phyloP scores from a whole-genome alignment of 305 asterid species.

The Salvia sclarea region DNA sequence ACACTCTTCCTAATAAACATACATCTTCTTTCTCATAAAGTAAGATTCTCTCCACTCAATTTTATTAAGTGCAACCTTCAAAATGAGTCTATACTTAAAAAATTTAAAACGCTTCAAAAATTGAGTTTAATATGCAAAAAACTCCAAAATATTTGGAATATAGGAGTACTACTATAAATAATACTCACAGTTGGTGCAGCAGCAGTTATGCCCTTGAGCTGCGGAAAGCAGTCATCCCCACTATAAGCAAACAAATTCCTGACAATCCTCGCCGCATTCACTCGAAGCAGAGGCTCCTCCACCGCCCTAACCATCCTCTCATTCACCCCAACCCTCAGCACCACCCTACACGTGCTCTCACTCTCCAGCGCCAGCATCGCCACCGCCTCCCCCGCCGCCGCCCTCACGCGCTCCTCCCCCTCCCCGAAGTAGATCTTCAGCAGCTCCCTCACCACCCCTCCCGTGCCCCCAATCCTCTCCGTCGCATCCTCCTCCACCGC shows the following conservation, averaged over 20 bases:
- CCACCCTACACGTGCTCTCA: slow-evolving; percentile 46
- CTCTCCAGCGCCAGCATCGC: slow-evolving; percentile 80
- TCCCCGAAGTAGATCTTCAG: slow-evolving; percentile 58
- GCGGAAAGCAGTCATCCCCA: slow-evolving; percentile 53
- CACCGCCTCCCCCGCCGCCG: slow-evolving; percentile 81
- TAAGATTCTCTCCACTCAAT: too few relatives aligned
- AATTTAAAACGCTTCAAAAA: too few relatives aligned
- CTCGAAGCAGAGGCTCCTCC: slow-evolving; percentile 54
- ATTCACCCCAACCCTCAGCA: slow-evolving; percentile 50
- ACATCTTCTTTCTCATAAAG: too few relatives aligned
- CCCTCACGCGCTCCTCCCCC: slow-evolving; percentile 46
- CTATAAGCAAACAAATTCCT: slow-evolving; percentile 73
- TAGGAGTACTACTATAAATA: too few relatives aligned
- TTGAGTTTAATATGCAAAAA: too few relatives aligned
- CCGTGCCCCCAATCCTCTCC: slow-evolving; percentile 80
- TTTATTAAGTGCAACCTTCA: too few relatives aligned
- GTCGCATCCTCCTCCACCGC: slow-evolving; percentile 84
- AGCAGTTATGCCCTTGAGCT: slow-evolving; percentile 46
- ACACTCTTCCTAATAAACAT: too few relatives aligned
- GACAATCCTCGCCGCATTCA: slow-evolving; percentile 67
- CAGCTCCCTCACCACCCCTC: slow-evolving; percentile 72
- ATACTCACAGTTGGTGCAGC: slow-evolving; percentile 74
- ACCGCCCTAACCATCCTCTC: slow-evolving; percentile 52
- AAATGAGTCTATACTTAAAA: too few relatives aligned
- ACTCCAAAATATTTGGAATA: too few relatives aligned